These are phyloP conservation scores for Phaeotremella fagi DNA, from an alignment of 768 basidiomycete species.

Conservation along the genomic window DNA sequence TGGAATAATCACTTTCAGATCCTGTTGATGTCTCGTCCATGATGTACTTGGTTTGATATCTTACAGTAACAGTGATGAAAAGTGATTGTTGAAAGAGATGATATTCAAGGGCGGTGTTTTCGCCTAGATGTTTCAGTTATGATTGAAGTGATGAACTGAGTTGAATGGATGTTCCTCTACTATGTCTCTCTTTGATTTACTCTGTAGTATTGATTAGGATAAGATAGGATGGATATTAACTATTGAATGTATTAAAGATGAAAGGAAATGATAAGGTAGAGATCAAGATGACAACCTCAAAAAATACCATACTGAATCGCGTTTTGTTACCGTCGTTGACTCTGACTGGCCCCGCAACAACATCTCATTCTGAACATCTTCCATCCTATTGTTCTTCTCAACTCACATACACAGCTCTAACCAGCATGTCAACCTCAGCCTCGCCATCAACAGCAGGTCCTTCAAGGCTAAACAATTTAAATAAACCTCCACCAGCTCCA, in stretches of 20 bases:
- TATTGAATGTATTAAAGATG: too few relatives aligned
- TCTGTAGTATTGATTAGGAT: too few relatives aligned
- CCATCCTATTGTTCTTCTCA: background rate
- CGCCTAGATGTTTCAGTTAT: too few relatives aligned
- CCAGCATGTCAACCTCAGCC: slow-evolving; percentile 4
- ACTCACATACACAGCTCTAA: too few relatives aligned
- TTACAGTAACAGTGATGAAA: background rate
- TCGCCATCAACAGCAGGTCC: slow-evolving; percentile 7
- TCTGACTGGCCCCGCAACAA: background rate
- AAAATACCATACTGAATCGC: too few relatives aligned
- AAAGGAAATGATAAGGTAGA: too few relatives aligned
- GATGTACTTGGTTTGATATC: background rate
- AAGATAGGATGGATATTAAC: too few relatives aligned
- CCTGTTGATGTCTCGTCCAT: slow-evolving; percentile 57
- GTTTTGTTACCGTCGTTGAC: background rate
- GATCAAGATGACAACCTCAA: too few relatives aligned
- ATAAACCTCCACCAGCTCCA: slow-evolving; percentile 32
- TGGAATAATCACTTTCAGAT: slow-evolving; percentile 93
- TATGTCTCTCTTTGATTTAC: too few relatives aligned
- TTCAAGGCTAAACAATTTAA: slow-evolving; percentile 10
- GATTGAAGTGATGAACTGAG: too few relatives aligned
- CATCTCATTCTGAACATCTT: background rate
- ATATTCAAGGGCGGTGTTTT: background rate
- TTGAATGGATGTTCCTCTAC: too few relatives aligned
- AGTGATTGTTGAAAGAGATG: background rate